phyloP scores from a whole-genome alignment of 2,329 filamentous ascomycete genomes.

The Stemphylium vesicarium region DNA sequence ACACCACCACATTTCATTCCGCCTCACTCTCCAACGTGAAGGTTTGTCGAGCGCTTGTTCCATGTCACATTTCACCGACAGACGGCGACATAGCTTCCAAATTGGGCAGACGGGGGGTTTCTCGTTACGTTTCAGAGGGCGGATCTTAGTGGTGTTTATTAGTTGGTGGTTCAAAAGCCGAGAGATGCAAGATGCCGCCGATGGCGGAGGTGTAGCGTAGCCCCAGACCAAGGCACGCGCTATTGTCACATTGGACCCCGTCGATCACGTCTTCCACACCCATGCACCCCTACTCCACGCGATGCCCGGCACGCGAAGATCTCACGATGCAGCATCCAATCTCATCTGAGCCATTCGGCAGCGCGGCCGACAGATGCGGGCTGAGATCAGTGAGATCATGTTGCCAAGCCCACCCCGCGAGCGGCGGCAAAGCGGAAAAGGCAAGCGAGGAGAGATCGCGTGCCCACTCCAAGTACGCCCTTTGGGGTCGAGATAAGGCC shows the following conservation, averaged over 20 bases:
- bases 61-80: background rate
- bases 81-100: background rate
- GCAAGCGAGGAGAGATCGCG: conserved; percentile 7
- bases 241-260: background rate
- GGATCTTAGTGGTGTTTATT: conserved; percentile 31
- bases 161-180: conserved; percentile 13
- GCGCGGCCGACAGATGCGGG: background rate
- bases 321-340: background rate
- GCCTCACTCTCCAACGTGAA: background rate
- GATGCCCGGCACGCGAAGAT: conserved; percentile 3
- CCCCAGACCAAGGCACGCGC: background rate
- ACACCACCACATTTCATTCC: background rate
- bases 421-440: conserved; percentile 23
- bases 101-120: conserved; percentile 18
- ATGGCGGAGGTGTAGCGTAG: conserved; percentile 29
- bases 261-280: background rate
- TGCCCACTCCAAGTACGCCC: background rate
- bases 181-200: conserved; percentile 14
- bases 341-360: conserved; percentile 5
- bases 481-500: conserved; percentile 18
- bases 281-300: background rate
- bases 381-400: background rate
- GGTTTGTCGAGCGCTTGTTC: background rate
- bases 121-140: conserved; percentile 32
- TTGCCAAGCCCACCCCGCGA: conserved; percentile 28